Evolutionary conservation across 2,329 filamentous ascomycete genomes (phyloP), one percentile per base, ranked within the genome.

Genomic region (Apiospora saccharicola): DNA sequence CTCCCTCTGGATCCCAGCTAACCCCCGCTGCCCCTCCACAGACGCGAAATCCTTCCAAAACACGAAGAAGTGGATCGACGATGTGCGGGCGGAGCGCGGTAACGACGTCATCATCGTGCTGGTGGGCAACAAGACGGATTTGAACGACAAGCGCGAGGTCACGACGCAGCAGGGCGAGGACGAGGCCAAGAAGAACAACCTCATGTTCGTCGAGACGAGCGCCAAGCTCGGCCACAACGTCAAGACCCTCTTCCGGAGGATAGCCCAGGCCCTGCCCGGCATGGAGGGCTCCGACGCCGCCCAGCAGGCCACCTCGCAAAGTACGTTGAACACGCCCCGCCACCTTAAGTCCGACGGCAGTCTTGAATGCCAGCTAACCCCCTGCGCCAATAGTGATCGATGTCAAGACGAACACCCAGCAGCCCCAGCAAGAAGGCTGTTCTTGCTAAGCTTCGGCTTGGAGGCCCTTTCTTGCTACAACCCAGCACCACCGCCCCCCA

Each of bases 171-270:
- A 98, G 84, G 96, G 96, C 73, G 96, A 99, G 83, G 96, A 98
- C 79, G 96, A 99, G 85, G 96, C 96, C 61, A 98, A 97, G 90
- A 96, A 96, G 88, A 96, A 98, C 84, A 96, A 96, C 76, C 87
- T 98, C 77, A 98, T 99, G 94, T 99, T 99, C 81, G 96, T 99
- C 78, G 96, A 99, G 88, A 99, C 96, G 71, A 98, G 95, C 83
- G 96, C 96, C 71, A 99, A 99, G 88, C 89, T 98, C 16, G 95
- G 97, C 53, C 95, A 98, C 84, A 99, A 99, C 81, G 97, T 99
- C 78, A 99, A 99, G 89, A 94, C 93, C 77, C 87, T 99, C 72
- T 99, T 99, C 86, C 94, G 95, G 88, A 93, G 95, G 86, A 99
- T 99, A 90, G 96, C 97, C 53, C 96, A 99, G 85, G 96, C 97